Base-by-base conservation (phyloP, 768 basidiomycete species). In the Termitomyces sp. region DNA sequence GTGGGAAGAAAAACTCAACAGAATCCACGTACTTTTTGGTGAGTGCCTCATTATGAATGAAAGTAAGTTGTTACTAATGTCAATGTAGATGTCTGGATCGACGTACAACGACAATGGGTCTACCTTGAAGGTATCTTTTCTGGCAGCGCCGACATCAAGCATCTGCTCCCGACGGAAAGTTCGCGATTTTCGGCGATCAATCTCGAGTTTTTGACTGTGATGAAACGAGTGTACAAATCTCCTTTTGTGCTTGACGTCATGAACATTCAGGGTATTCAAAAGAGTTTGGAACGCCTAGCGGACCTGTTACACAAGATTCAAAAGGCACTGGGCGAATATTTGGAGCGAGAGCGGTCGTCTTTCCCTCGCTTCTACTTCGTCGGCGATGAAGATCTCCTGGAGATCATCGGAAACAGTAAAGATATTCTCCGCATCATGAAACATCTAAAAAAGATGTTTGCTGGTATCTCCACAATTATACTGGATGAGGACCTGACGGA, bases 361-460 rank as follows among this genome's bases (percentile, higher is more conserved):
- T 99, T 99, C 84, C 97, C 97, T 66, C 91, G 97, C 8, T 99
- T 99, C 78, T 99, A 99, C 75, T 99, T 99, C 65, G 94, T 99
- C 53, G 97, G 97, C 65, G 97, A 99, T 72, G 97, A 99, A 68
- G 97, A 99, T 68, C 74, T 99, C 59, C 80, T 99, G 60, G 97
- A 99, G 71, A 99, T 99, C 64, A 98, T 99, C 61, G 97, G 97
- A 61, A 99, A 99, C 76, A 97, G 94, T 81, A 99, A 98, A 71
- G 95, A 98, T 67, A 97, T 98, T 63, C 73, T 94, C 44, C 89
- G 97, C 40, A 91, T 98, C 71, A 94, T 97, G 92, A 99, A 99
- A 65, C 97, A 98, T 74, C 79, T 99, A 58, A 98, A 98, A 78
- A 99, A 99, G 81, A 99, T 99, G 97, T 99, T 99, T 72, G 97